Evolutionary conservation across 1,284 basidiomycete genomes (phyloP).

Genomic region (Tilletia caries): DNA sequence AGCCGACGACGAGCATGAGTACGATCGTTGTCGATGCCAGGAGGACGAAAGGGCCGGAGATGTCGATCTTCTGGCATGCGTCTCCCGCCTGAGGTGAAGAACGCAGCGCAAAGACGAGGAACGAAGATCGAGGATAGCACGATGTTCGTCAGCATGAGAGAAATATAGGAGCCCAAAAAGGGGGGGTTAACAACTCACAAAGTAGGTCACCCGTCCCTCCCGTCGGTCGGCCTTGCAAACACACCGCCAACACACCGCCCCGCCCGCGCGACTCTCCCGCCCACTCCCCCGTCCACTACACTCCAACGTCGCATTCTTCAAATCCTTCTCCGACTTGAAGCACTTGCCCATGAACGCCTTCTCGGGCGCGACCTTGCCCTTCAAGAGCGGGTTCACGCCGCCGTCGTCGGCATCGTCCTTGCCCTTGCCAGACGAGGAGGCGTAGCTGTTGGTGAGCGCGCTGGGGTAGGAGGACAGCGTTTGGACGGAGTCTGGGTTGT

Average conservation of each 20-base stretch:
- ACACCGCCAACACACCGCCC: constrained; percentile 42
- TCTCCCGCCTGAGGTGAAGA: constrained; percentile 25
- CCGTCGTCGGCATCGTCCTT: background rate
- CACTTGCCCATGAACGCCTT: constrained; percentile 27
- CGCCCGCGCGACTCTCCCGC: constrained; percentile 34
- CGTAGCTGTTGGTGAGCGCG: background rate
- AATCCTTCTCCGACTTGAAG: constrained; percentile 27
- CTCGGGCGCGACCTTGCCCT: constrained; percentile 4
- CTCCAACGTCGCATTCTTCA: constrained; percentile 34
- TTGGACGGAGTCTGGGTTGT: background rate
- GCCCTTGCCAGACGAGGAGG: background rate
- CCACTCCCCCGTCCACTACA: constrained; percentile 44
- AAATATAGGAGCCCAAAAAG: background rate
- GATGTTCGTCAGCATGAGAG: too few relatives aligned
- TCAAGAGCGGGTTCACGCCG: constrained; percentile 8
- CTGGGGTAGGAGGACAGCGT: constrained; percentile 5
- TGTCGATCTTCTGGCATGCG: constrained; percentile 49
- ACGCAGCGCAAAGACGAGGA: background rate
- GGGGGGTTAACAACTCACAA: constrained; percentile 20
- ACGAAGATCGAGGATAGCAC: background rate
- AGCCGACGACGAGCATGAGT: constrained; percentile 25
- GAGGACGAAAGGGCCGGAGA: constrained; percentile 37
- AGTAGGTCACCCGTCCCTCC: constrained; percentile 30
- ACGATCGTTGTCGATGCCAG: constrained; percentile 31
- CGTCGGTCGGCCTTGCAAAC: constrained; percentile 27